Evolutionary conservation across 2,329 filamentous ascomycete species (phyloP).

Genomic region (Blastomyces parvus): DNA sequence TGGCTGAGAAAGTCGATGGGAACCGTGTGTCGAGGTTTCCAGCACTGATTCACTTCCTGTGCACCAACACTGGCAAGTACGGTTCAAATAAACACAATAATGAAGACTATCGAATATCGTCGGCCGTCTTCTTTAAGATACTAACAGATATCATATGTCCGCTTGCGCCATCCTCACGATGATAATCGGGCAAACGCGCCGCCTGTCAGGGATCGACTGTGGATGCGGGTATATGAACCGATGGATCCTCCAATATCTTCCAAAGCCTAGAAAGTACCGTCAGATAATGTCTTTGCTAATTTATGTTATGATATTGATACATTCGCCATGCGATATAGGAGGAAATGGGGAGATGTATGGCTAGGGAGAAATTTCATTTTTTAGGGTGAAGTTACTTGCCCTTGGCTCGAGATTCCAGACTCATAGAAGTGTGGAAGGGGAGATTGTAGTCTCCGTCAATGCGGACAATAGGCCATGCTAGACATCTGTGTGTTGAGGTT

Average conservation of each 20-base stretch:
- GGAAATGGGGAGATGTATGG: neutral
- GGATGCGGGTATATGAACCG: slow-evolving; percentile 3
- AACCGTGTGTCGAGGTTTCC: neutral
- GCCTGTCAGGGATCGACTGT: neutral
- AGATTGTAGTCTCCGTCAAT: slow-evolving; percentile 1
- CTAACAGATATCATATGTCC: slow-evolving; percentile 3
- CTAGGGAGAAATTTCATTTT: neutral
- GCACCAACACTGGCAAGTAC: neutral
- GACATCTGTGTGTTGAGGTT: neutral
- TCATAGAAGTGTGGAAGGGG: neutral
- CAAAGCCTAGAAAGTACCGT: slow-evolving; percentile 1
- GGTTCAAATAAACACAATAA: neutral
- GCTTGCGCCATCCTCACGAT: slow-evolving; percentile 3
- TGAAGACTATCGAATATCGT: neutral
- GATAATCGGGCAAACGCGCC: neutral
- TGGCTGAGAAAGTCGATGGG: neutral
- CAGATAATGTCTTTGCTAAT: neutral
- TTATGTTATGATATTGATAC: neutral
- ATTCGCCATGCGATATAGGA: neutral
- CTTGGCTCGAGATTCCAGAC: neutral
- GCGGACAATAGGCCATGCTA: neutral
- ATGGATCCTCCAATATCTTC: slow-evolving; percentile 6
- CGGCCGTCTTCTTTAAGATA: neutral
- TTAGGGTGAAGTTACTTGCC: neutral
- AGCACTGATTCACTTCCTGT: neutral